Evolutionary conservation across 257 asterid genomes (phyloP).

Genomic region (Leptodermis oblonga): DNA sequence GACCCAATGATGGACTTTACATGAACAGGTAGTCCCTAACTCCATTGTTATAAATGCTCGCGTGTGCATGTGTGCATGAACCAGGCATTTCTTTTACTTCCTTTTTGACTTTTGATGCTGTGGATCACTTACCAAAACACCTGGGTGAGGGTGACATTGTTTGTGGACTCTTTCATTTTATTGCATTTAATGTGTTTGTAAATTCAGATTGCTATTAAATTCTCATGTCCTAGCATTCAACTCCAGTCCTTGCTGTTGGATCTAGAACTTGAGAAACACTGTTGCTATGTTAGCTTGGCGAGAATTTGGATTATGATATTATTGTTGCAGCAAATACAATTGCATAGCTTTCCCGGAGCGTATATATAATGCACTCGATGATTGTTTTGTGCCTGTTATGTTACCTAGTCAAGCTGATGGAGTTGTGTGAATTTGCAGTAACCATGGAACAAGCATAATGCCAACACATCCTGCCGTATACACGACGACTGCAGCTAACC

Average conservation of each 20-base stretch:
- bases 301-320: not conserved
- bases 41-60: not conserved
- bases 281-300: not conserved
- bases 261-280: not conserved
- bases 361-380: not conserved
- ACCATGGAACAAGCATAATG: constrained; percentile 17
- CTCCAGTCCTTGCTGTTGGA: not conserved
- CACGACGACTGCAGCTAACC: constrained; percentile 10
- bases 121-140: not conserved
- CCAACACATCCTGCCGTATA: constrained; percentile 15
- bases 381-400: not conserved
- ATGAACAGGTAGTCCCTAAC: constrained; percentile 49
- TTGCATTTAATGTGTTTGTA: not conserved
- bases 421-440: constrained; percentile 33
- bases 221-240: not conserved
- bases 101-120: not conserved
- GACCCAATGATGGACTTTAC: constrained; percentile 48
- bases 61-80: not conserved
- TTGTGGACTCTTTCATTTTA: not conserved
- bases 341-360: not conserved
- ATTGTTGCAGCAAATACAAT: not conserved
- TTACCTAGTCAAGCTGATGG: not conserved
- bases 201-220: too few species aligned
- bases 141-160: too few species aligned
- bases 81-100: not conserved